Conservation (phyloP, 257 asterid genomes). For the Solanum habrochaites region DNA sequence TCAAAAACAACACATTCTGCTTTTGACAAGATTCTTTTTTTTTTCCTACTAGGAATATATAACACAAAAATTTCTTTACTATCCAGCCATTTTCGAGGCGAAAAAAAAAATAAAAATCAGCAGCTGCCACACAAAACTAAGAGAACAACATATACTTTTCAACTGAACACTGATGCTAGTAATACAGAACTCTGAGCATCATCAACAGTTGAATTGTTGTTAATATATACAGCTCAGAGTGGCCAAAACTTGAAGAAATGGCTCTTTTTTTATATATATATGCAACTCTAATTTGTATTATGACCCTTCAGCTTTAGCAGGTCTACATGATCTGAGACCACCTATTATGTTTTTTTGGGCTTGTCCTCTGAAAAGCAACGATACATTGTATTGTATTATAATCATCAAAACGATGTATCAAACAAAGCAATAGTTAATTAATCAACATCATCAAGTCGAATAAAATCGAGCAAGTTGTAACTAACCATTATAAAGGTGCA, state of each 20-base stretch:
- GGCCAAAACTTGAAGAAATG: not conserved
- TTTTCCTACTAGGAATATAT: not conserved
- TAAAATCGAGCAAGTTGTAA: not conserved
- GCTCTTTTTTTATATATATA: not conserved
- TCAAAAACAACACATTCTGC: not conserved
- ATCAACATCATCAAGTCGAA: not conserved
- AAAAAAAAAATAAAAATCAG: not conserved
- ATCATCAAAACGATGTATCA: not conserved
- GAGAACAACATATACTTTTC: not conserved
- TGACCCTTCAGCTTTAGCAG: not conserved
- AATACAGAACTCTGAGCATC: not conserved
- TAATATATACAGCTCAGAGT: not conserved
- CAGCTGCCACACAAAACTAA: not conserved
- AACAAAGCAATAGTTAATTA: not conserved
- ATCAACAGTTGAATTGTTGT: not conserved
- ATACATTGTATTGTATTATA: not conserved
- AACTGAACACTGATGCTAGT: not conserved
- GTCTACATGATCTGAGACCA: not conserved
- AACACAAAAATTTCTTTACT: not conserved
- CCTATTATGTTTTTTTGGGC: not conserved
- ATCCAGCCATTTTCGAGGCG: not conserved
- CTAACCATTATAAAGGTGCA: not conserved
- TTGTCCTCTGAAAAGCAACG: slow-evolving; percentile 35
- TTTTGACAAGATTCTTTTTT: not conserved
- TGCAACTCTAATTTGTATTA: not conserved